Percentiles rank a stretch among this genome's conserved stretches.
These are phyloP conservation scores for Eremothecium coryli DNA, from an alignment of 1,139 yeast genomes.

Conservation along the genomic window DNA sequence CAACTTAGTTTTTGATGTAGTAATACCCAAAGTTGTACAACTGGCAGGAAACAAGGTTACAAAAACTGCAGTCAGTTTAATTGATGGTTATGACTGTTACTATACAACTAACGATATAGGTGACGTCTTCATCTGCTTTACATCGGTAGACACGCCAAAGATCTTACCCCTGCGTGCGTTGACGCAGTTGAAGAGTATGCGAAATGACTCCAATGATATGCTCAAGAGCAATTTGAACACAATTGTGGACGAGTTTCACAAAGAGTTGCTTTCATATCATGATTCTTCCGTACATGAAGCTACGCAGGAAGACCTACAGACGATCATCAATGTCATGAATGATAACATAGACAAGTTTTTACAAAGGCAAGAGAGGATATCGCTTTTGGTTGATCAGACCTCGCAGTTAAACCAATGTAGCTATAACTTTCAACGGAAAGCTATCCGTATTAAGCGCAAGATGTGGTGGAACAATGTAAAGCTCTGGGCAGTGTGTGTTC, in stretches of 20 bases:
- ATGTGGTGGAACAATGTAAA: constrained; percentile 58
- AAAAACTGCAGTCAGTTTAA: constrained; percentile 22
- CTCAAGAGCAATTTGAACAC: constrained; percentile 19
- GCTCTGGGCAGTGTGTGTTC: constrained; percentile 9
- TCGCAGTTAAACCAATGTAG: constrained; percentile 63
- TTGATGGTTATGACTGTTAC: constrained; percentile 30
- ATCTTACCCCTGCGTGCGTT: constrained; percentile 27
- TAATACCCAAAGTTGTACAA: constrained; percentile 27
- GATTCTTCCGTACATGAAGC: constrained; percentile 16
- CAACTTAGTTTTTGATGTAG: constrained; percentile 22
- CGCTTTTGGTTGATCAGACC: constrained; percentile 70
- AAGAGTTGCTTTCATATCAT: constrained; percentile 24
- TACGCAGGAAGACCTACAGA: constrained; percentile 28
- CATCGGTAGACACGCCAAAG: constrained; percentile 23
- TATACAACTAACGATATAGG: constrained; percentile 23
- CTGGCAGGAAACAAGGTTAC: constrained; percentile 29
- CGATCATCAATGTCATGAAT: constrained; percentile 45
- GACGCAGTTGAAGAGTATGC: constrained; percentile 23
- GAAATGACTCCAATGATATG: constrained; percentile 18
- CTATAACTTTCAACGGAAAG: constrained; percentile 62
- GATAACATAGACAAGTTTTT: constrained; percentile 61
- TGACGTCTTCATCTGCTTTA: constrained; percentile 22
- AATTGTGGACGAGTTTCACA: constrained; percentile 27
- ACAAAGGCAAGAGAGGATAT: constrained; percentile 73
- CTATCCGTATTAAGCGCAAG: constrained; percentile 52